phyloP scores from a whole-genome alignment of 192 early-diverging fungal genomes.

The Backusella luteola region DNA sequence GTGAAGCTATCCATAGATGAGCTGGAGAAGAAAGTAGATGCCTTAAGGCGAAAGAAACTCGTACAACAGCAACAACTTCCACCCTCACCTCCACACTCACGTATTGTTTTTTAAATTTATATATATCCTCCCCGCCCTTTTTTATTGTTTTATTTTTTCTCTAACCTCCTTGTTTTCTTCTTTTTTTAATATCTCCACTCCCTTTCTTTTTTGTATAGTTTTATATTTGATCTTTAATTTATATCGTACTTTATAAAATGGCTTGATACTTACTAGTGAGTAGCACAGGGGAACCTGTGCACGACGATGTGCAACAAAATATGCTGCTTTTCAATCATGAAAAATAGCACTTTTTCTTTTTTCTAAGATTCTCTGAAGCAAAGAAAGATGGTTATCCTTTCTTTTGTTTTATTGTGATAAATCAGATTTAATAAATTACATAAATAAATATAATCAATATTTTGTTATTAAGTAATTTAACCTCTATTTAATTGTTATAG shows the following conservation, averaged over 20 bases:
- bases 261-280: not conserved
- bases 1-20: slow-evolving; percentile 13
- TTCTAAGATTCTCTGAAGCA: not conserved
- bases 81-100: not conserved
- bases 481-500: not conserved
- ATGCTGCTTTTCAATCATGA: not conserved
- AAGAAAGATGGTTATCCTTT: not conserved
- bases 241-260: not conserved
- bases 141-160: not conserved
- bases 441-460: no score
- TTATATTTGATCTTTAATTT: not conserved
- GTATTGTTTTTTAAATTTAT: not conserved
- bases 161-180: not conserved
- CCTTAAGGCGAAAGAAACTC: slow-evolving; percentile 20
- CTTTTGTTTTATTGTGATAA: not conserved
- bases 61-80: not conserved
- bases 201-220: not conserved
- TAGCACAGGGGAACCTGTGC: not conserved
- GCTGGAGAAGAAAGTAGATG: slow-evolving; percentile 26
- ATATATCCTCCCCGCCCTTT: slow-evolving; percentile 2
- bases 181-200: not conserved
- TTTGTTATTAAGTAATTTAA: not conserved
- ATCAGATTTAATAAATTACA: no score
- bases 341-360: slow-evolving; percentile 2
- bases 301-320: not conserved